Base-by-base conservation (phyloP, 208 protist species). In the Acanthamoeba rhysodes region DNA sequence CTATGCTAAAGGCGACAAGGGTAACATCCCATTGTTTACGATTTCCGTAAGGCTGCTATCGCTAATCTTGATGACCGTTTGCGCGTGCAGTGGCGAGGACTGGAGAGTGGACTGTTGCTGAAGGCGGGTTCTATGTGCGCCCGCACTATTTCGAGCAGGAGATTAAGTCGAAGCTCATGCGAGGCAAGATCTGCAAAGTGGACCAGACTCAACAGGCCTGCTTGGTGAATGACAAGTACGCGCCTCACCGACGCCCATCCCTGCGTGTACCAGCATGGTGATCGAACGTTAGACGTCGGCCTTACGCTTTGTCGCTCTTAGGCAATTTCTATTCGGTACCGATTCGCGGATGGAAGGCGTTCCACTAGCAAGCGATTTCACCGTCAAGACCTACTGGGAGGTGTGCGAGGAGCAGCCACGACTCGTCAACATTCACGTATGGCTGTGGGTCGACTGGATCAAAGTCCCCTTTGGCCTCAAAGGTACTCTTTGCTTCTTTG, bases 381-480 rank as follows among this genome's bases (percentile, higher is more conserved):
- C 88, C 34, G 88, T 93, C 20, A 93, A 93, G 64, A 93, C 88
- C 24, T 93, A 93, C 27, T 93, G 88, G 88, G 88, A 93, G 37
- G 88, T 78, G 22, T 53, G 34, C 37, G 88, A 93, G 41, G 88
- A 93, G 66, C 64, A 76, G 16, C 62, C 59, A 24, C 66, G 37
- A 50, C 59, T 72, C 24, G 62, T 93, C 37, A 93, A 93, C 45
- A 93, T 93, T 62, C 59, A 93, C 50, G 88, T 93, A 3, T 93
- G 88, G 88, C 62, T 93, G 5, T 93, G 88, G 88, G 88, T 93
- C 18, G 88, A 93, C 88, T 93, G 88, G 88, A 93, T 78, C 88
- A 93, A 93, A n/a, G 59, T 93, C 34, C 88, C 88, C 7, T 93
- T 93, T 50, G 88, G 88, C 29, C 88, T 93, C 37, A 93, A 93